phyloP scores from a whole-genome alignment of 495 filamentous ascomycete genomes.

The Penicillium tannophilum region DNA sequence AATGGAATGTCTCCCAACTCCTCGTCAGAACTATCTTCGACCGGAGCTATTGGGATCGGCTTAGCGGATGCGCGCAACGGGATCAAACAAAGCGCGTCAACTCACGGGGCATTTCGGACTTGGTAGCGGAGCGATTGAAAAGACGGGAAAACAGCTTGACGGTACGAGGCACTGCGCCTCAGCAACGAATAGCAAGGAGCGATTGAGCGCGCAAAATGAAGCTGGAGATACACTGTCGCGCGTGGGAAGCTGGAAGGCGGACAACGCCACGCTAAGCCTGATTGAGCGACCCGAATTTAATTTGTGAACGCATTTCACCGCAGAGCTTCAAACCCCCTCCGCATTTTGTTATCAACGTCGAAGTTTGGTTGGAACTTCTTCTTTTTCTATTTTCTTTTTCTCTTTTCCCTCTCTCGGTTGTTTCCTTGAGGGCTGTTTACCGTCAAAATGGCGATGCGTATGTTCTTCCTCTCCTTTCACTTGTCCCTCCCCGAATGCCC shows the following conservation, averaged over 20 bases:
- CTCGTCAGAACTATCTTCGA: constrained; percentile 47
- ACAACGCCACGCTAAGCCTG: constrained; percentile 36
- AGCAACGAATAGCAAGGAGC: background rate
- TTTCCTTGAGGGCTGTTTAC: constrained; percentile 36
- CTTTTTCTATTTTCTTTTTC: constrained; percentile 17
- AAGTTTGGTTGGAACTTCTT: constrained; percentile 17
- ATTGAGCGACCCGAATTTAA: constrained; percentile 42
- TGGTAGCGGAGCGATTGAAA: constrained; percentile 24
- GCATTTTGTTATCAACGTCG: constrained; percentile 20
- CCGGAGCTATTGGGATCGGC: constrained; percentile 33
- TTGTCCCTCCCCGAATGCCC: constrained; percentile 31
- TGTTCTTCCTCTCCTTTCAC: constrained; percentile 27
- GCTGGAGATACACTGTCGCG: constrained; percentile 4
- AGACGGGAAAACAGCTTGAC: constrained; percentile 42
- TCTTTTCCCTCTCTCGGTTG: constrained; percentile 16
- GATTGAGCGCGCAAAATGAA: constrained; percentile 1
- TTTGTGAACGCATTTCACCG: constrained; percentile 21
- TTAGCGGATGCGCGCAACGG: constrained; percentile 12
- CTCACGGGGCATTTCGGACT: constrained; percentile 43
- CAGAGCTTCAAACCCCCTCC: constrained; percentile 27
- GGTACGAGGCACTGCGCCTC: constrained; percentile 16
- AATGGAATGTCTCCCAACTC: constrained; percentile 50
- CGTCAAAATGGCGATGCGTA: constrained; percentile 69
- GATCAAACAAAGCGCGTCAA: constrained; percentile 23
- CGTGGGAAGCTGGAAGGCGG: constrained; percentile 30